phyloP scores from a whole-genome alignment of 2,329 filamentous ascomycete genomes.

The Epichloe scottii region DNA sequence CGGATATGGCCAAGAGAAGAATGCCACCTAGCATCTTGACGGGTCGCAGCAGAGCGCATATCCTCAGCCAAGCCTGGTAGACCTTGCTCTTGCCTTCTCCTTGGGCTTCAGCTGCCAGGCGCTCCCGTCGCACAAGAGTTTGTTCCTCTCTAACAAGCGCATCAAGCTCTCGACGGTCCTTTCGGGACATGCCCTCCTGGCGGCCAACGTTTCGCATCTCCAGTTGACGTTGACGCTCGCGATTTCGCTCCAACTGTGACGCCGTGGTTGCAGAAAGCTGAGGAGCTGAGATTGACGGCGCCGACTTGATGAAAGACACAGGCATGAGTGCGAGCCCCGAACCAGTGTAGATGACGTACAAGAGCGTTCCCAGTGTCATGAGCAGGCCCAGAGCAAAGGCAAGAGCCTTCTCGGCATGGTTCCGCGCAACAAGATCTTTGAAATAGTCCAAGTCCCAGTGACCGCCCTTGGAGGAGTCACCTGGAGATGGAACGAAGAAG shows the following conservation, averaged over 20 bases:
- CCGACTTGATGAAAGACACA: slow-evolving; percentile 82
- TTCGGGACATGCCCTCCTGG: slow-evolving; percentile 60
- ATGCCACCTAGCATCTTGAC: slow-evolving; percentile 80
- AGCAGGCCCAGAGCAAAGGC: slow-evolving; percentile 85
- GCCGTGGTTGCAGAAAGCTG: slow-evolving; percentile 65
- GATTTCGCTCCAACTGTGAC: slow-evolving; percentile 72
- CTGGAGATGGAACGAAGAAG: slow-evolving; percentile 81
- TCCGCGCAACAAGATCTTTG: slow-evolving; percentile 62
- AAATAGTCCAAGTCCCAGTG: slow-evolving; percentile 85
- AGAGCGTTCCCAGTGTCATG: slow-evolving; percentile 70
- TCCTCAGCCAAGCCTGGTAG: slow-evolving; percentile 64
- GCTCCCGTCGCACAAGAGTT: slow-evolving; percentile 78
- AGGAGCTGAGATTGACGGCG: slow-evolving; percentile 73
- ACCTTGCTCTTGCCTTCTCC: slow-evolving; percentile 67
- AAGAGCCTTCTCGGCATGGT: slow-evolving; percentile 83
- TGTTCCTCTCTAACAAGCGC: slow-evolving; percentile 80
- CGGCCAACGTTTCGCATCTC: slow-evolving; percentile 74
- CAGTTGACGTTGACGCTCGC: slow-evolving; percentile 82
- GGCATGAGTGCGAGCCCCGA: slow-evolving; percentile 81
- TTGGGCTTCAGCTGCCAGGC: slow-evolving; percentile 69
- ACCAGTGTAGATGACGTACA: slow-evolving; percentile 83
- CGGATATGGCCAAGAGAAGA: slow-evolving; percentile 57
- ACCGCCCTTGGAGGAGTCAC: slow-evolving; percentile 42
- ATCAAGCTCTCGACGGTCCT: slow-evolving; percentile 82
- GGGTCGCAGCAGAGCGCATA: slow-evolving; percentile 72